These are phyloP conservation scores for Boletus pseudo-olivaceus DNA, from an alignment of 768 basidiomycete genomes.

Conservation along the genomic window DNA sequence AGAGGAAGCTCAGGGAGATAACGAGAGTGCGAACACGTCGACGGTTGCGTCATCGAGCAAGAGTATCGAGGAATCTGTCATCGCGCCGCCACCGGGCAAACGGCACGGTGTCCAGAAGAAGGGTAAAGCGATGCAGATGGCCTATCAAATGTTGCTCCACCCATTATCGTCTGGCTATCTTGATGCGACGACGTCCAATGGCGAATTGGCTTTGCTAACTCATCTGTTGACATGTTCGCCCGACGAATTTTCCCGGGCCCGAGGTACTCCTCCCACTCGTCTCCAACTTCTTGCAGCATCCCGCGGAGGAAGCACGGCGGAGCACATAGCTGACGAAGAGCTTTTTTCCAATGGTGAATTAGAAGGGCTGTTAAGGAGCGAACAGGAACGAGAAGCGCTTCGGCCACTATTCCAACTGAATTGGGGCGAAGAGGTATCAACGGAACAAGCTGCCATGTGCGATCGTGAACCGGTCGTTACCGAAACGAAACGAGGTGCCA, in stretches of 20 bases:
- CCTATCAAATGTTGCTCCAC: constrained; percentile 55
- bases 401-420: constrained; percentile 33
- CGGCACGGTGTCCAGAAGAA: constrained; percentile 28
- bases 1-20: constrained; percentile 29
- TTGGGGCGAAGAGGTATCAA: constrained; percentile 31
- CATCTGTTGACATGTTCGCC: constrained; percentile 52
- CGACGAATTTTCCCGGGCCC: constrained; percentile 27
- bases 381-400: constrained; percentile 49
- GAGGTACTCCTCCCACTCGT: constrained; percentile 48
- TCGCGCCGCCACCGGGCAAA: constrained; percentile 22
- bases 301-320: constrained; percentile 53
- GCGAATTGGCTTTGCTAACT: constrained; percentile 38
- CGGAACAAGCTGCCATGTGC: constrained; percentile 20
- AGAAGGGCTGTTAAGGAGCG: constrained; percentile 53
- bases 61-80: not conserved
- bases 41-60: constrained; percentile 12
- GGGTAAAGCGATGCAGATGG: constrained; percentile 38
- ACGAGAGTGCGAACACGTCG: constrained; percentile 6
- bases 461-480: not conserved
- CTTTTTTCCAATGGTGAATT: constrained; percentile 68
- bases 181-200: constrained; percentile 9
- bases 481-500: constrained; percentile 32
- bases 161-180: constrained; percentile 41
- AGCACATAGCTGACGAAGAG: constrained; percentile 63
- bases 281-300: constrained; percentile 57